Evolutionary conservation across 1,139 yeast species (phyloP), one percentile per base, ranked within the genome.

Genomic region (Geotrichum armillariae): DNA sequence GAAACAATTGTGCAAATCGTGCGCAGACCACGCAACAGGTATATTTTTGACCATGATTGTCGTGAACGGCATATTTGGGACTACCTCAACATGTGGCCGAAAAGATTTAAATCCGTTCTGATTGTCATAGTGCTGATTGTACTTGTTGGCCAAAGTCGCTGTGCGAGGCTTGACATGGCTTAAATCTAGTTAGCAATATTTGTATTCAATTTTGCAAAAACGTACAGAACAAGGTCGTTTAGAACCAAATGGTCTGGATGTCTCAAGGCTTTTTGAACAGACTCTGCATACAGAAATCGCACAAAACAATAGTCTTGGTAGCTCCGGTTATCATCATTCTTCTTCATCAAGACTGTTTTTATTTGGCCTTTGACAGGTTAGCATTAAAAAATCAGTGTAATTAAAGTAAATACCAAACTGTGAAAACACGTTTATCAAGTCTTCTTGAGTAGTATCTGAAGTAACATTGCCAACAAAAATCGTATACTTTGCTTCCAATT

Each of bases 401-500:
- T n/a, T n/a, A 25, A 25, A 25, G 11, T 7, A 25, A n/a, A 7
- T 11, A 44, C 52, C 52, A 44, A 49, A 49, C 27, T 44, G 46
- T 11, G 48, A 43, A 40, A 49, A 44, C 17, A 43, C 14, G 2
- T 37, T 27, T 4, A 31, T 8, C 14, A 49, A 20, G 14, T 49
- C 52, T 14, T 34, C 31, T 25, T 40, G 34, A 12, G 52, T 39
- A 3, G 52, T 44, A 7, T 39, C 39, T 2, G 34, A 8, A 4
- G 45, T 27, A 6, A 49, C 25, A 23, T 49, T 49, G 12, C 46
- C 45, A 9, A 49, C 52, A 40, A 49, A 49, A 6, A 49, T 35
- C 2, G 52, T 49, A 21, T 25, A 25, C 16, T 46, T 23, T 12
- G 38, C 36, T 8, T 45, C 39, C 4, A 27, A 18, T 3, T 38